Percentiles rank a stretch among this genome's conserved stretches.
These are phyloP conservation scores for Tagetes erecta DNA, from an alignment of 129 eudicot genomes.

Conservation along the genomic window DNA sequence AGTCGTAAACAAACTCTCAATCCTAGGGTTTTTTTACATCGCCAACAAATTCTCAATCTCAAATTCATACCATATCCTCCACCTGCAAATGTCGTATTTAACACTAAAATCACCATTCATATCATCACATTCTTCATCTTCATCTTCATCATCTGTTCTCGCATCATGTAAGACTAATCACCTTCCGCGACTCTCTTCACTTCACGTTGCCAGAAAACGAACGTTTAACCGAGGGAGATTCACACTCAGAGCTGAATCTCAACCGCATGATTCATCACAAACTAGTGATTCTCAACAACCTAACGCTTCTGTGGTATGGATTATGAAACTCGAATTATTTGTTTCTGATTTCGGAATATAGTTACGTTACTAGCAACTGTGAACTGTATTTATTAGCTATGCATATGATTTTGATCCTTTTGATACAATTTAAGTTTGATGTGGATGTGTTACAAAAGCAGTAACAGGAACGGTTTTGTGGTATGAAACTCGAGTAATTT, in stretches of 20 bases:
- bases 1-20: slow-evolving; percentile 14
- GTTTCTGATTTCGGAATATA: neutral
- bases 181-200: slow-evolving; percentile 22
- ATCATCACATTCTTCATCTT: slow-evolving; percentile 37
- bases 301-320: slow-evolving; percentile 70
- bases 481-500: slow-evolving; percentile 32
- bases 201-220: slow-evolving; percentile 43
- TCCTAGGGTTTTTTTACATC: slow-evolving; percentile 41
- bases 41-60: slow-evolving; percentile 15
- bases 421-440: neutral
- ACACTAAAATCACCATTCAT: slow-evolving; percentile 40
- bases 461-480: slow-evolving; percentile 51
- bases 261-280: slow-evolving; percentile 37
- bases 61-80: neutral
- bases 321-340: slow-evolving; percentile 35
- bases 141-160: slow-evolving; percentile 39
- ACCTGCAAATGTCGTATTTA: slow-evolving; percentile 51
- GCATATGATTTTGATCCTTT: neutral
- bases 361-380: slow-evolving; percentile 5
- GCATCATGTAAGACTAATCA: slow-evolving; percentile 36
- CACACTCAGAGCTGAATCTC: slow-evolving; percentile 50
- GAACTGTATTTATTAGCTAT: neutral
- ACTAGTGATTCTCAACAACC: slow-evolving; percentile 56
- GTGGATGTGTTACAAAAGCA: neutral
- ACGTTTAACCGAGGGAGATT: slow-evolving; percentile 39